Base-by-base conservation (phyloP, 129 eudicot species). In the Ambrosia trifida region DNA sequence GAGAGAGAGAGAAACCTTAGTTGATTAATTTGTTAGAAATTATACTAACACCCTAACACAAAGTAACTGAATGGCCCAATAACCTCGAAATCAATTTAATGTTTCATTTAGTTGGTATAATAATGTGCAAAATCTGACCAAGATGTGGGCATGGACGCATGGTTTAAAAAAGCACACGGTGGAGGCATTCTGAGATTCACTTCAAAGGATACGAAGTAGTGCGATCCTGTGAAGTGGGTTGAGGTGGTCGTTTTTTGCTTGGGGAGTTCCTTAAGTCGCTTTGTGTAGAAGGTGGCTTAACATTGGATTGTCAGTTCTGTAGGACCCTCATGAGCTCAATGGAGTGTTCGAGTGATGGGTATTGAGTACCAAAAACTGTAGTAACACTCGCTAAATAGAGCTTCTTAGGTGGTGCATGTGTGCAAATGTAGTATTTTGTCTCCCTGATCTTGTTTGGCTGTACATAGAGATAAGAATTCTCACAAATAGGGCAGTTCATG, bases 11-110 rank as follows among this genome's bases (percentile, higher is more conserved):
- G n/a, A n/a, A n/a, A n/a, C n/a, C n/a, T n/a, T n/a, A n/a, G n/a
- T n/a, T n/a, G n/a, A n/a, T n/a, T n/a, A n/a, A n/a, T n/a, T n/a
- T n/a, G n/a, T n/a, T n/a, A n/a, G n/a, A n/a, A n/a, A n/a, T n/a
- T 24, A 24, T 24, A 24, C 28, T 20, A 11, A 56, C 1, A 5
- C 62, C 33, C n/a, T 1, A 56, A 35, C 62, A 24, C 10, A 20
- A 53, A 56, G 62, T 56, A 10, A 56, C 19, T 4, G 62, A 20
- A 12, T 56, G 62, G 35, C n/a, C 56, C 16, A 56, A 11, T 56
- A 56, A 56, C 62, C 16, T 56, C 11, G 62, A 56, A 56, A 56
- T 11, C 62, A 56, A 20, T 13, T 56, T 56, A 56, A 56, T 8
- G 8, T 17, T 12, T 51, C 28, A 17, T 18, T 7, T 3, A 10